Conservation (phyloP, 805 yeast species). For the Yarrowia deformans region DNA sequence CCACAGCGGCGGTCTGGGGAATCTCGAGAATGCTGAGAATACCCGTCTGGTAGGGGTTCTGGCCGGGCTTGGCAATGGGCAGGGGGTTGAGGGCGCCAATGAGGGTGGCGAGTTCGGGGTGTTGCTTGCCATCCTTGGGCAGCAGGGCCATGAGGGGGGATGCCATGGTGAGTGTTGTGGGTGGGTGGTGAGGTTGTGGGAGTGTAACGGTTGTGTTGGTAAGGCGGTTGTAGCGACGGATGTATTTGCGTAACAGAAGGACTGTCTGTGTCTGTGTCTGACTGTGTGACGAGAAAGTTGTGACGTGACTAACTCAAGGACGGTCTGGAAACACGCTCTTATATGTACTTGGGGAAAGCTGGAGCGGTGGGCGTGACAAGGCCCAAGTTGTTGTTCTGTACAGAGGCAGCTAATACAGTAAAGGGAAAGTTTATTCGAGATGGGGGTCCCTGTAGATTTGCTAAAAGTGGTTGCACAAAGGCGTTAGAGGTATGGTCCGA, state of each 20-base stretch:
- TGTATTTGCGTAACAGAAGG: neutral
- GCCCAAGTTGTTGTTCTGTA: slow-evolving; percentile 22
- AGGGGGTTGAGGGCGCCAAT: slow-evolving; percentile 29
- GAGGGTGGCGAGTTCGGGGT: slow-evolving; percentile 30
- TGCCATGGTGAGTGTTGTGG: neutral
- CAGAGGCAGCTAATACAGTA: neutral
- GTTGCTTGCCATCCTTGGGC: slow-evolving; percentile 32
- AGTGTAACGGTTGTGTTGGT: neutral
- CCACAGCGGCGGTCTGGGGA: slow-evolving; percentile 25
- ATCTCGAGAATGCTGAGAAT: slow-evolving; percentile 19
- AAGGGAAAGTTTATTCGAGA: neutral
- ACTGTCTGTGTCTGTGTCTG: neutral
- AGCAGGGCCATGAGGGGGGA: slow-evolving; percentile 36
- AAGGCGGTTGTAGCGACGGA: no score
- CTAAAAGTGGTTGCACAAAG: no score
- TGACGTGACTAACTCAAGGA: no score
- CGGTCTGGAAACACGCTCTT: neutral
- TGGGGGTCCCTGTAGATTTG: no score
- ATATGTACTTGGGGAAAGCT: slow-evolving; percentile 15
- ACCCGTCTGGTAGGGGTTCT: slow-evolving; percentile 28
- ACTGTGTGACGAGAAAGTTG: no score
- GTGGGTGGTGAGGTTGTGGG: neutral
- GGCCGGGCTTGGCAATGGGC: slow-evolving; percentile 23
- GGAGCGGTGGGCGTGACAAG: slow-evolving; percentile 16
- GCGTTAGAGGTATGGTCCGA: no score